phyloP scores from a whole-genome alignment of 495 filamentous ascomycete genomes.

The Xylaria curta region DNA sequence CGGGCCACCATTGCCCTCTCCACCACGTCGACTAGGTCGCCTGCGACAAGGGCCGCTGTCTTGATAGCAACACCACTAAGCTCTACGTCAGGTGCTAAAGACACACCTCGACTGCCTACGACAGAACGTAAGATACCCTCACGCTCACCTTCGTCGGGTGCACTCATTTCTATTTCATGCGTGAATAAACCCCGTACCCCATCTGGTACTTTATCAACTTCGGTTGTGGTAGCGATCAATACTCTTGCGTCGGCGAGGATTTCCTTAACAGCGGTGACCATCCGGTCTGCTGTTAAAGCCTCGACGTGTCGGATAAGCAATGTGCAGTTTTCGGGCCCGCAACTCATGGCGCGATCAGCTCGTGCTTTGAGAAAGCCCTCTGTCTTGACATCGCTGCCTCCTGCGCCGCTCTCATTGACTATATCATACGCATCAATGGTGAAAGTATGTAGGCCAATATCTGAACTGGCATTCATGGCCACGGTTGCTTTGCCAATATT shows the following conservation, averaged over 20 bases:
- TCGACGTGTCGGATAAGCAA: constrained; percentile 88
- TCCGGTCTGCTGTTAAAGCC: constrained; percentile 86
- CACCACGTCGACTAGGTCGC: constrained; percentile 92
- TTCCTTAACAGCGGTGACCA: constrained; percentile 81
- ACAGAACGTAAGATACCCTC: constrained; percentile 84
- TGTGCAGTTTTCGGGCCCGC: constrained; percentile 81
- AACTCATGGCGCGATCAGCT: constrained; percentile 85
- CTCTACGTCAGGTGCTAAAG: constrained; percentile 79
- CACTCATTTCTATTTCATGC: constrained; percentile 92
- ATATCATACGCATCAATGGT: constrained; percentile 92
- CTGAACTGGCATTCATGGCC: constrained; percentile 77
- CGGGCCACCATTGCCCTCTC: constrained; percentile 83
- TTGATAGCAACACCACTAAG: constrained; percentile 85
- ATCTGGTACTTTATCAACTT: constrained; percentile 91
- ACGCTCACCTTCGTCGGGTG: constrained; percentile 90
- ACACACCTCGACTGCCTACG: constrained; percentile 73
- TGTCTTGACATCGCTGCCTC: constrained; percentile 89
- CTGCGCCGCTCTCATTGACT: constrained; percentile 82
- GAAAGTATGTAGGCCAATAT: constrained; percentile 90
- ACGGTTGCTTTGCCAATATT: constrained; percentile 87
- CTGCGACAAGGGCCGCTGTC: constrained; percentile 93
- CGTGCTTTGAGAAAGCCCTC: constrained; percentile 87
- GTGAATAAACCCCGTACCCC: constrained; percentile 89
- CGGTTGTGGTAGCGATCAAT: constrained; percentile 89
- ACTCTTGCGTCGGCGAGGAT: constrained; percentile 75